Conservation (phyloP, 805 yeast genomes). For the Candida methanosorbosa region DNA sequence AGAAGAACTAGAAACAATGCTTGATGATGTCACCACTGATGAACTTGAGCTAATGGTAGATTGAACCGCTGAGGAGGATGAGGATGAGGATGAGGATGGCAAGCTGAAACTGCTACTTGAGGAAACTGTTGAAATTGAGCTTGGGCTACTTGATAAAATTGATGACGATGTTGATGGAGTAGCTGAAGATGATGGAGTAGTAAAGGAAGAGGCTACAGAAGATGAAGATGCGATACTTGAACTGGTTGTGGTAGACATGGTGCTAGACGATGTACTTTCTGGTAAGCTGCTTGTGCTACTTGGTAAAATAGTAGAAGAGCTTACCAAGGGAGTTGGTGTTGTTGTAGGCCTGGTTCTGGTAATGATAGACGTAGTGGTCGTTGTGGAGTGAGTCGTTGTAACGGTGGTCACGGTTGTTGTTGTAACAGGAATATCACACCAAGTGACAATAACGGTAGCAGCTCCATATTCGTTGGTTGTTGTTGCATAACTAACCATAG, state of each 20-base stretch:
- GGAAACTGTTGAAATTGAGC: neutral
- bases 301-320: too few species aligned
- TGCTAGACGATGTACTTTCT: neutral
- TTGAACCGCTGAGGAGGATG: neutral
- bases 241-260: too few species aligned
- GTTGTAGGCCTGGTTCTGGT: neutral
- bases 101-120: too few species aligned
- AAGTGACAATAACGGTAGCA: constrained; percentile 11
- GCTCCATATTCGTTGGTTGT: constrained; percentile 11
- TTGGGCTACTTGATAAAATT: neutral
- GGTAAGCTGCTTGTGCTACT: neutral
- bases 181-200: constrained; percentile 1
- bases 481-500: constrained; percentile 10
- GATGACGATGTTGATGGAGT: neutral
- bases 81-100: neutral
- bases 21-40: neutral
- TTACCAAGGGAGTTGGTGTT: neutral
- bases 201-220: neutral
- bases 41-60: too few species aligned
- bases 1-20: neutral
- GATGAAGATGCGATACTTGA: constrained; percentile 1
- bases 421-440: constrained; percentile 14
- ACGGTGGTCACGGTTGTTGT: constrained; percentile 5
- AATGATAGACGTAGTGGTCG: neutral
- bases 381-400: constrained; percentile 4